Conservation (phyloP, 768 basidiomycete species). For the Trametes villosa region DNA sequence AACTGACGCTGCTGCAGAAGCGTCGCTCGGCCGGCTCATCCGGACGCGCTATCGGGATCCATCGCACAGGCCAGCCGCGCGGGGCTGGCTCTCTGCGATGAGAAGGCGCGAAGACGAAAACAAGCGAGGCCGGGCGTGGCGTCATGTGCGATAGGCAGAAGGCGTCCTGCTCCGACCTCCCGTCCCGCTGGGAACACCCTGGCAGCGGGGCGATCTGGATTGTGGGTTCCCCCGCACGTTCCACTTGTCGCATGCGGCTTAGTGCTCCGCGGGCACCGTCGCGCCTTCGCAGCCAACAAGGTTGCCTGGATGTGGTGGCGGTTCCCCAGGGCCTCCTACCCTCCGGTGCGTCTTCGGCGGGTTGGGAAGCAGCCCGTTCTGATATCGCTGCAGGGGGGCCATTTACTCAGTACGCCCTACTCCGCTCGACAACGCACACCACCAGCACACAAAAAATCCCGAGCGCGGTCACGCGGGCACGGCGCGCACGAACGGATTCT, state of each 20-base stretch:
- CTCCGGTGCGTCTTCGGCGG: slow-evolving; percentile 7
- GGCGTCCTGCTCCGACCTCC: neutral
- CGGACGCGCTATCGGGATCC: neutral
- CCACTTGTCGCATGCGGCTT: neutral
- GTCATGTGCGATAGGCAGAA: slow-evolving; percentile 5
- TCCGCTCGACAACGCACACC: too few relatives aligned
- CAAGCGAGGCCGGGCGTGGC: slow-evolving; percentile 1
- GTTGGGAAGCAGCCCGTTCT: neutral
- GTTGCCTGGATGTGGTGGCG: slow-evolving; percentile 16
- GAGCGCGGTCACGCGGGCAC: slow-evolving; percentile 9
- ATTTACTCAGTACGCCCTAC: too few relatives aligned
- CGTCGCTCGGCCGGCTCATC: slow-evolving; percentile 8
- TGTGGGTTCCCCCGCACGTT: neutral
- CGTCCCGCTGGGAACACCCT: neutral
- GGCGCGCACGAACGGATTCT: slow-evolving; percentile 2
- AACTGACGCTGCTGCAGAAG: neutral
- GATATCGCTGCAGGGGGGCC: neutral
- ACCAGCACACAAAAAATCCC: neutral
- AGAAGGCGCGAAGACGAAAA: slow-evolving; percentile 5
- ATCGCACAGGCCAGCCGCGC: neutral
- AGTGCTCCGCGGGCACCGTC: slow-evolving; percentile 7
- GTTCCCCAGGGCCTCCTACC: neutral
- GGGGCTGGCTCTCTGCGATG: neutral
- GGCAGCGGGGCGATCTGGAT: neutral
- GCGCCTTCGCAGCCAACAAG: slow-evolving; percentile 14